Evolutionary conservation across 2,329 filamentous ascomycete genomes (phyloP).

Genomic region (Epichloe aotearoae): DNA sequence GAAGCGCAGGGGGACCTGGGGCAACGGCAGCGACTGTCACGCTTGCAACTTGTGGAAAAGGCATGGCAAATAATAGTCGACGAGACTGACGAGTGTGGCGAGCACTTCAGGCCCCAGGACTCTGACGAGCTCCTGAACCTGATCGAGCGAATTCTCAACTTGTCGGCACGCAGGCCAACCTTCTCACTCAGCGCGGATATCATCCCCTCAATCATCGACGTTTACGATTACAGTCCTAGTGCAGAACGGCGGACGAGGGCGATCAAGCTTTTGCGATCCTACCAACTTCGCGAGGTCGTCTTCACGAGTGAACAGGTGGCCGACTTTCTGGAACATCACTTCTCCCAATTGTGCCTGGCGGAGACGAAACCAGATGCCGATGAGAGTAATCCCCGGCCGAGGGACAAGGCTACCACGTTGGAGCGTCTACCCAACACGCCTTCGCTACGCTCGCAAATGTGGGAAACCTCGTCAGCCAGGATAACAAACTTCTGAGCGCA

Average conservation of each 20-base stretch:
- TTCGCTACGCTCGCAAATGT: neutral
- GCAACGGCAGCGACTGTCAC: neutral
- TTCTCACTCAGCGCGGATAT: conserved; percentile 3
- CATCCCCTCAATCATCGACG: conserved; percentile 1
- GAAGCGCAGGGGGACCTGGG: neutral
- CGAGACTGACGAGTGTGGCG: neutral
- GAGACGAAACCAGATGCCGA: neutral
- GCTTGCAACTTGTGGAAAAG: neutral
- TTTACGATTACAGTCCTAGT: conserved; percentile 1
- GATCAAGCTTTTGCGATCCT: neutral
- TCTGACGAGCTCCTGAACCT: conserved; percentile 1
- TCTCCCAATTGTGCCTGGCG: neutral
- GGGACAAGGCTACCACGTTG: neutral
- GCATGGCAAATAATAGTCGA: neutral
- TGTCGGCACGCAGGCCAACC: neutral
- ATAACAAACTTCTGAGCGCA: neutral
- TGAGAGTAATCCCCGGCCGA: neutral
- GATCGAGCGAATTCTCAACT: conserved; percentile 1
- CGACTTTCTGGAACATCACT: conserved; percentile 3
- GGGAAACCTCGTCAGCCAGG: neutral
- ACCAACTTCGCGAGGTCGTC: conserved; percentile 2
- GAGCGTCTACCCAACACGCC: neutral
- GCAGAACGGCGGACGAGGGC: neutral
- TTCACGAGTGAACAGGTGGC: conserved; percentile 3
- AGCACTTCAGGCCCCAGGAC: neutral